Base-by-base conservation (phyloP, 768 basidiomycete genomes). In the Amanita muscaria region DNA sequence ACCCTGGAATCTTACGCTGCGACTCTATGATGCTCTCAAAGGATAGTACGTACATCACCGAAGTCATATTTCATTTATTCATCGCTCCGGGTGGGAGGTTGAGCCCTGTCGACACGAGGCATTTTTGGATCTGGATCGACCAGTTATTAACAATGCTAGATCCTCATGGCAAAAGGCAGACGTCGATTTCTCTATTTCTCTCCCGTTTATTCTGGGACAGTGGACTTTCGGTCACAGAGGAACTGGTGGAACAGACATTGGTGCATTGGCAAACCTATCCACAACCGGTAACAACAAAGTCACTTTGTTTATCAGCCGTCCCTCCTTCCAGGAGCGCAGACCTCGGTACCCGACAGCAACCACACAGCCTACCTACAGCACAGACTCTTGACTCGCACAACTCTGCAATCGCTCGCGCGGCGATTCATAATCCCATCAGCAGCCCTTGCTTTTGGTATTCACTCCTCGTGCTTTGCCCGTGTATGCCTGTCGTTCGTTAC, bases 401-500 rank as follows among this genome's bases (percentile, higher is more conserved):
- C 43, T 44, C 43, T 44, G 43, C 33, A 35, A 29, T 23, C n/a
- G n/a, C n/a, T 19, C 32, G 24, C 34, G 16, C 33, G 43, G 43
- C 37, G 43, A 44, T 44, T 44, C 43, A 44, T 44, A 44, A 37
- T 33, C 35, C 24, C 43, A 44, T 44, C 43, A 44, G n/a, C 43
- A 44, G 43, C 43, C 43, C 43, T 43, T 44, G 43, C 43, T 44
- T 44, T 37, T 25, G 43, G 43, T 33, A 36, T 35, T 42, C 35
- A 12, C 21, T 24, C 38, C 38, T 40, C 38, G 38, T 40, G 38
- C 43, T 24, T 35, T 27, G 14, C 43, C 33, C 43, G 43, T 44
- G 43, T 44, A 44, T 44, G 43, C 43, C 43, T 44, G 43, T 44
- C 43, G 43, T n/a, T n/a, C n/a, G n/a, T n/a, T n/a, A n/a, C n/a